phyloP scores from a whole-genome alignment of 108 stramenopile species.

The Cyclostephanos invisitatus region DNA sequence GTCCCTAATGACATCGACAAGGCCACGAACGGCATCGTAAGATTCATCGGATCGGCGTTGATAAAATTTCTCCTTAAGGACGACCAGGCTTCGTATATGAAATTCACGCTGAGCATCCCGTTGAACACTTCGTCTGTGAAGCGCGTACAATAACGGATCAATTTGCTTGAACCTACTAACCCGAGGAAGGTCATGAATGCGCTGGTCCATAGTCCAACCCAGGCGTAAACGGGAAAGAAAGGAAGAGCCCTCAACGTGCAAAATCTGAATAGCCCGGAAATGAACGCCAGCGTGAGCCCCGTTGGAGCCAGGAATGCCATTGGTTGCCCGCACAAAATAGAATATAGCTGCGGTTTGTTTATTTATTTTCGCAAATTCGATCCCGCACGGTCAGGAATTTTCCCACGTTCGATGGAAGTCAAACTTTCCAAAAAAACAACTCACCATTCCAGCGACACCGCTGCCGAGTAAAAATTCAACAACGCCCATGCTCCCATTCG shows the following conservation, averaged over 20 bases:
- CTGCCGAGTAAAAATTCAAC: conserved; percentile 90
- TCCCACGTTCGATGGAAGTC: too few relatives aligned
- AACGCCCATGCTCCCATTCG: conserved; percentile 86
- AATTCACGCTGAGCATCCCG: conserved; percentile 90
- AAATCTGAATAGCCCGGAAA: conserved; percentile 86
- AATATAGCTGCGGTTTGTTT: conserved; percentile 62
- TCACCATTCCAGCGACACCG: conserved; percentile 85
- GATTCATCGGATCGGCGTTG: conserved; percentile 79
- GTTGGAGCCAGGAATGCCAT: conserved; percentile 98
- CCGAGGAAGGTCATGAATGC: conserved; percentile 83
- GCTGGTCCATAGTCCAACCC: conserved; percentile 95
- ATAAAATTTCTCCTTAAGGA: conserved; percentile 74
- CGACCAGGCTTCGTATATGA: conserved; percentile 89
- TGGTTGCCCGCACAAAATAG: conserved; percentile 90
- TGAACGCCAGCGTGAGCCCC: conserved; percentile 93
- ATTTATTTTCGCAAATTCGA: too few relatives aligned
- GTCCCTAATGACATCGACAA: conserved; percentile 75
- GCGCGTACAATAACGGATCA: conserved; percentile 92
- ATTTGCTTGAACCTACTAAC: conserved; percentile 72
- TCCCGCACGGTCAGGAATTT: background rate
- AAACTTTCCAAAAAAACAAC: conserved; percentile 5
- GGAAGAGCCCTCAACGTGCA: conserved; percentile 73
- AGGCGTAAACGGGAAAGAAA: conserved; percentile 94
- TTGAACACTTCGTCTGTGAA: conserved; percentile 99
- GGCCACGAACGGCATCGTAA: conserved; percentile 82